Conservation (phyloP, 345 rosid species). For the Pistacia vera region DNA sequence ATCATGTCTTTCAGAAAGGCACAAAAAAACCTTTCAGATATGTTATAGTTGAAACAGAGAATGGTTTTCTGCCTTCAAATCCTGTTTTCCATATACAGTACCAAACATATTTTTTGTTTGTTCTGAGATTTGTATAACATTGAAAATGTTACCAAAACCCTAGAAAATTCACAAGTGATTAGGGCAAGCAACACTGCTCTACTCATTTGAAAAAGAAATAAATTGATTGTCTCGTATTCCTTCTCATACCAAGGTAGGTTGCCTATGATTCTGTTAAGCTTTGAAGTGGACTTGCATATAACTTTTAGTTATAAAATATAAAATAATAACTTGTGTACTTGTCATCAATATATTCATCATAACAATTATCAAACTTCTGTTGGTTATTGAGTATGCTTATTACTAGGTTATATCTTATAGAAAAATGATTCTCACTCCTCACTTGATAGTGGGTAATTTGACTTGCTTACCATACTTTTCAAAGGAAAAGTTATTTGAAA, state of each 20-base stretch:
- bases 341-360: no score
- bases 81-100: neutral
- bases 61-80: neutral
- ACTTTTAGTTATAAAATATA: no score
- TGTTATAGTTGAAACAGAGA: neutral
- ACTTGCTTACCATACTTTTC: no score
- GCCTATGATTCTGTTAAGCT: neutral
- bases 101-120: neutral
- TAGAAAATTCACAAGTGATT: neutral
- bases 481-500: no score
- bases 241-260: neutral
- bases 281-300: neutral
- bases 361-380: no score
- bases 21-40: neutral
- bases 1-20: neutral
- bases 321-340: no score
- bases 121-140: neutral
- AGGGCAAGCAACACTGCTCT: neutral
- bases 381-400: no score
- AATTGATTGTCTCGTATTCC: neutral
- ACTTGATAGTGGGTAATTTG: no score
- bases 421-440: no score
- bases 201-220: neutral
- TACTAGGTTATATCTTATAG: no score
- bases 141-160: neutral